A percentile compares a stretch with the other conserved stretches of the same genome.
These are phyloP conservation scores for sunflower (Helianthus annuus) DNA, from an alignment of 129 eudicot species.

Conservation along the genomic window HanXRQr2.0-SUNRISE NC_035446.2:59985559-59986058, in stretches of 20 bases:
- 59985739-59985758: conserved; percentile 12
- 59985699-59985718: too few relatives aligned
- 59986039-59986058: conserved; percentile 18
- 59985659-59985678: too few relatives aligned
- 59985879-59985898: conserved; percentile 92
- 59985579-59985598: conserved; percentile 90
- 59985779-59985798: conserved; percentile 94
- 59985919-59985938: conserved; percentile 73
- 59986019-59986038: conserved; percentile 1
- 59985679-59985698: too few relatives aligned
- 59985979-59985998: conserved; percentile 88
- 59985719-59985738: not conserved
- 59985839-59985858: conserved; percentile 95
- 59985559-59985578: conserved; percentile 86
- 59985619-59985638: conserved; percentile 43
- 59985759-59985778: conserved; percentile 85
- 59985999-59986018: not conserved
- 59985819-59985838: conserved; percentile 75
- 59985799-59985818: conserved; percentile 99
- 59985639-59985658: too few relatives aligned
- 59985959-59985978: conserved; percentile 87
- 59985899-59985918: conserved; percentile 95
- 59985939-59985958: conserved; percentile 48
- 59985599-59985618: conserved; percentile 73
- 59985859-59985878: conserved; percentile 92